phyloP scores from a whole-genome alignment of 768 basidiomycete genomes.

The Polyporus arcularius region DNA sequence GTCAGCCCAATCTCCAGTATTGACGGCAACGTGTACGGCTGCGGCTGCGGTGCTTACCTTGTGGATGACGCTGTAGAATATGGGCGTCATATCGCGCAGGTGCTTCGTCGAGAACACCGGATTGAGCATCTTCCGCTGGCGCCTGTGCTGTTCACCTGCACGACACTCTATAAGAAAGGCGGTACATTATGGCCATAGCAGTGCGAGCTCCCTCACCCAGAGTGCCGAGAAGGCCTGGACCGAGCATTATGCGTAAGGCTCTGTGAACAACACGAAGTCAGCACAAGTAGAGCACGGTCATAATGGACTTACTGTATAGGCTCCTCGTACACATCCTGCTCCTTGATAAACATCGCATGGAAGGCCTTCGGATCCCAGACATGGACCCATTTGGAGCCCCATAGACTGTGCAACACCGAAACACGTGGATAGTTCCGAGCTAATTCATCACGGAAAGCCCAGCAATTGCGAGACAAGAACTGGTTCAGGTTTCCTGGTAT shows the following conservation, averaged over 20 bases:
- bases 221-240: slow-evolving; percentile 16
- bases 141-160: background rate
- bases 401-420: slow-evolving; percentile 33
- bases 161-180: too few species aligned
- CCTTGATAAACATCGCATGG: slow-evolving; percentile 48
- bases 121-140: slow-evolving; percentile 46
- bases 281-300: too few species aligned
- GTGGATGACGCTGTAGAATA: slow-evolving; percentile 46
- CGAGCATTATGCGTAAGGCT: slow-evolving; percentile 8
- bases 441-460: slow-evolving; percentile 40
- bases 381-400: slow-evolving; percentile 40
- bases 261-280: background rate
- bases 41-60: slow-evolving; percentile 34
- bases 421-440: slow-evolving; percentile 36
- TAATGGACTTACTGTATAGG: slow-evolving; percentile 1
- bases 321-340: slow-evolving; percentile 25
- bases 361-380: slow-evolving; percentile 48
- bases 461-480: slow-evolving; percentile 35
- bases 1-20: slow-evolving; percentile 17
- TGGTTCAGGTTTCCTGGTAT: slow-evolving; percentile 36
- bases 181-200: too few species aligned
- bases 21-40: background rate
- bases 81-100: slow-evolving; percentile 45
- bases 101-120: slow-evolving; percentile 50
- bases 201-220: background rate